Evolutionary conservation across 257 asterid genomes (phyloP).

Genomic region (Salvia miltiorrhiza): DNA sequence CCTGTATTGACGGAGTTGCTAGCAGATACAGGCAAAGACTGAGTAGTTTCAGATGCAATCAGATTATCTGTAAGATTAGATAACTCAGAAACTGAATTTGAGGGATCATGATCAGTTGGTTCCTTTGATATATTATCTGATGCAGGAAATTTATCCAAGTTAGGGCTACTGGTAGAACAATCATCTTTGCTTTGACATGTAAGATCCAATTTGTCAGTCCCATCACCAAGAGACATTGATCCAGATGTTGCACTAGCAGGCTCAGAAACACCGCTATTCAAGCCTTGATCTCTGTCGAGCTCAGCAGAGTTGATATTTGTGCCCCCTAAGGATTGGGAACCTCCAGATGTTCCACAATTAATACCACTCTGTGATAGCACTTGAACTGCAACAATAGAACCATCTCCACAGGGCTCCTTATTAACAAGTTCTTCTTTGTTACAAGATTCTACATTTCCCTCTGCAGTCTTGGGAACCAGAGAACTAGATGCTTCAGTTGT

Average conservation of each 20-base stretch:
- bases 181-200: conserved; percentile 15
- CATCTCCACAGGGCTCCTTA: conserved; percentile 18
- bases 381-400: conserved; percentile 28
- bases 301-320: conserved; percentile 17
- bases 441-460: conserved; percentile 18
- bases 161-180: conserved; percentile 12
- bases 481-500: conserved; percentile 11
- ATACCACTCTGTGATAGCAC: conserved; percentile 24
- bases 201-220: conserved; percentile 23
- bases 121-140: conserved; percentile 26
- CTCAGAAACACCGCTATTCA: conserved; percentile 14
- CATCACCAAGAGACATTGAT: conserved; percentile 23
- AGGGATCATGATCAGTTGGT: conserved; percentile 19
- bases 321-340: conserved; percentile 14
- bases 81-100: conserved; percentile 24
- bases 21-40: conserved; percentile 19
- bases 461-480: conserved; percentile 18
- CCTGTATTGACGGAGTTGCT: conserved; percentile 11
- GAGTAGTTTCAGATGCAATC: conserved; percentile 24
- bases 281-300: conserved; percentile 27
- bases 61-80: conserved; percentile 18
- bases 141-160: conserved; percentile 13
- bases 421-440: conserved; percentile 18
- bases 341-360: conserved; percentile 25
- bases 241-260: conserved; percentile 14